These are phyloP conservation scores for Pythium rhizo-oryzae DNA, from an alignment of 352 stramenopile genomes.

Conservation along the genomic window DNA sequence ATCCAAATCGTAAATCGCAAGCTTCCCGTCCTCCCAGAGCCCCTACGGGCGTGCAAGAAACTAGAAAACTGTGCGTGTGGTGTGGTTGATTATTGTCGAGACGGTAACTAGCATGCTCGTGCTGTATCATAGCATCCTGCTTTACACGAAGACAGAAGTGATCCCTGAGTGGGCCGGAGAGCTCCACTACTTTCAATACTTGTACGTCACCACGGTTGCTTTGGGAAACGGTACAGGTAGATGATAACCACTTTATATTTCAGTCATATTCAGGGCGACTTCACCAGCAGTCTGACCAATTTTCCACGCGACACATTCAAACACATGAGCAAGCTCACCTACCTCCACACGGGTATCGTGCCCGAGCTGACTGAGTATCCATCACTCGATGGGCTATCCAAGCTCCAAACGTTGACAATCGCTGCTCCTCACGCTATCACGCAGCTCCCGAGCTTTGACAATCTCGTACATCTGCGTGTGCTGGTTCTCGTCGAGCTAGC, in stretches of 20 bases:
- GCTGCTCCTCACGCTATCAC: not conserved
- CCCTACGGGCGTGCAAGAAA: conserved; percentile 37
- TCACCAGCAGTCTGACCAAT: conserved; percentile 8
- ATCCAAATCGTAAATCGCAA: conserved; percentile 52
- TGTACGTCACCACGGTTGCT: conserved; percentile 18
- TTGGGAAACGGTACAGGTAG: too few relatives aligned
- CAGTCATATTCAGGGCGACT: conserved; percentile 31
- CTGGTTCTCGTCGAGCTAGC: conserved; percentile 14
- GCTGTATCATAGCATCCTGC: conserved; percentile 21
- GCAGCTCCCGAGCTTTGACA: conserved; percentile 1
- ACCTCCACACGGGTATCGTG: conserved; percentile 39
- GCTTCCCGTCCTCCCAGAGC: conserved; percentile 37
- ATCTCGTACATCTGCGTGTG: conserved; percentile 6
- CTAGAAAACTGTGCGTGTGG: conserved; percentile 34
- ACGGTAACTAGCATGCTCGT: too few relatives aligned
- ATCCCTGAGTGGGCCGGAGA: conserved; percentile 29
- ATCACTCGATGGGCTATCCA: conserved; percentile 34
- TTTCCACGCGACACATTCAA: conserved; percentile 36
- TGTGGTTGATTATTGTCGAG: not conserved
- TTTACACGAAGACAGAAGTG: conserved; percentile 30
- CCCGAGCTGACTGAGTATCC: conserved; percentile 35
- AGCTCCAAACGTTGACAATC: conserved; percentile 41
- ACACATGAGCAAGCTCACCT: conserved; percentile 43
- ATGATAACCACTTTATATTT: too few relatives aligned
- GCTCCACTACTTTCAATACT: conserved; percentile 23